Percentiles rank a stretch among this genome's conserved stretches.
Evolutionary conservation across 192 early-diverging fungal genomes (phyloP).

Genomic region (Coemansia sp.): DNA sequence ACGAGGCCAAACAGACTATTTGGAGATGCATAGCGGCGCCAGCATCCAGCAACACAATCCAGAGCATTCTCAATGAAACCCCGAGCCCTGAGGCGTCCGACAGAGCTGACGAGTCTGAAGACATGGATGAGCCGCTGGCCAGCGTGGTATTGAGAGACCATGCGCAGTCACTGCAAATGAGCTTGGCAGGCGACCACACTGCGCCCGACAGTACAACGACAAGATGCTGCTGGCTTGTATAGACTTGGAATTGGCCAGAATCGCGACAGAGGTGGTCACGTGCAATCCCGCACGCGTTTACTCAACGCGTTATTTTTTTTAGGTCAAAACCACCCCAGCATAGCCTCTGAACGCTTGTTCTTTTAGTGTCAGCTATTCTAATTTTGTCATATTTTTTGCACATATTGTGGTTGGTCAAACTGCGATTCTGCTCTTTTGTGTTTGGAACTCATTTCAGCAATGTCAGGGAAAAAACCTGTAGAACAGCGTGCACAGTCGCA

Average conservation of each 20-base stretch:
- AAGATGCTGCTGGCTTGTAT: neutral
- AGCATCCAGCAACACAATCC: conserved; percentile 20
- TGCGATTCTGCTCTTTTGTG: neutral
- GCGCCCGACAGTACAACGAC: neutral
- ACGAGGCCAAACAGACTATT: conserved; percentile 12
- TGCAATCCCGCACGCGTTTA: neutral
- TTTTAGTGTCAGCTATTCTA: neutral
- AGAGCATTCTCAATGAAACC: conserved; percentile 25
- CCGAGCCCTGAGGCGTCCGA: conserved; percentile 3
- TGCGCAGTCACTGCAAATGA: neutral
- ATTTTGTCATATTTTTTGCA: neutral
- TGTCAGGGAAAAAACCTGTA: conserved; percentile 37
- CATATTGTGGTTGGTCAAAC: neutral
- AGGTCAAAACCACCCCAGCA: conserved; percentile 1
- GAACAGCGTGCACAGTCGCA: conserved; percentile 47
- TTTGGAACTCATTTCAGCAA: conserved; percentile 6
- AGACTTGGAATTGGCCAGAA: neutral
- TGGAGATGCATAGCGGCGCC: conserved; percentile 15
- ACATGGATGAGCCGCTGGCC: conserved; percentile 30
- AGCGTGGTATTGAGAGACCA: conserved; percentile 6
- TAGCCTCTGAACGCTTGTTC: neutral
- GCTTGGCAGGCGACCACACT: neutral
- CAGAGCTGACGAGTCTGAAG: conserved; percentile 12
- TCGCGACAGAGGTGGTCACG: neutral
- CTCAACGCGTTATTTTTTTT: conserved; percentile 3